Evolutionary conservation across 2,329 filamentous ascomycete genomes (phyloP).

Genomic region (Pseudomassariella vexata): DNA sequence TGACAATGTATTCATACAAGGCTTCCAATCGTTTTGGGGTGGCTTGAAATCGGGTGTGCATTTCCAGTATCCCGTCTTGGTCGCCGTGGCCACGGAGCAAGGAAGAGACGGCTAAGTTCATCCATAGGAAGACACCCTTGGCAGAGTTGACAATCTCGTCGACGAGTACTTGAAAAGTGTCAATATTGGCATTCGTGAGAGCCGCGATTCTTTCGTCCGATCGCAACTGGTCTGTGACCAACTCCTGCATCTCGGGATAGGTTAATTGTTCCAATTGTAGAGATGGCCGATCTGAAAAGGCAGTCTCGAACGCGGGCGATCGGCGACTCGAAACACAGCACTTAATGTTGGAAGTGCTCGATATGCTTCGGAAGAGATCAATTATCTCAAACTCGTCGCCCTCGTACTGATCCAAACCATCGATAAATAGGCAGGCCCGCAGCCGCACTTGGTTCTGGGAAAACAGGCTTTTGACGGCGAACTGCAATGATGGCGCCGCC

Average conservation of each 20-base stretch:
- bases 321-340: no score
- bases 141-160: not conserved
- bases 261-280: not conserved
- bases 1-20: not conserved
- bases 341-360: no score
- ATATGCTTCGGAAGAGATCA: not conserved
- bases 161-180: not conserved
- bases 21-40: not conserved
- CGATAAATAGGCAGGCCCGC: not conserved
- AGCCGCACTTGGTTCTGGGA: not conserved
- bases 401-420: not conserved
- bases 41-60: not conserved
- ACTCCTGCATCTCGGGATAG: slow-evolving; percentile 1
- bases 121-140: slow-evolving; percentile 1
- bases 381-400: not conserved
- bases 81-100: not conserved
- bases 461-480: not conserved
- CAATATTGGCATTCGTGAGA: not conserved
- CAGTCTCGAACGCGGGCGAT: no score
- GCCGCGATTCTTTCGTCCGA: slow-evolving; percentile 3
- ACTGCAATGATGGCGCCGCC: not conserved
- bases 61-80: not conserved
- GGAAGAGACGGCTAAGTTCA: not conserved
- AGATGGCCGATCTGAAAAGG: no score
- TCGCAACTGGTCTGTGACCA: slow-evolving; percentile 6